These are phyloP conservation scores for Lupinus albus DNA, from an alignment of 306 rosid genomes.

Conservation along the genomic window DNA sequence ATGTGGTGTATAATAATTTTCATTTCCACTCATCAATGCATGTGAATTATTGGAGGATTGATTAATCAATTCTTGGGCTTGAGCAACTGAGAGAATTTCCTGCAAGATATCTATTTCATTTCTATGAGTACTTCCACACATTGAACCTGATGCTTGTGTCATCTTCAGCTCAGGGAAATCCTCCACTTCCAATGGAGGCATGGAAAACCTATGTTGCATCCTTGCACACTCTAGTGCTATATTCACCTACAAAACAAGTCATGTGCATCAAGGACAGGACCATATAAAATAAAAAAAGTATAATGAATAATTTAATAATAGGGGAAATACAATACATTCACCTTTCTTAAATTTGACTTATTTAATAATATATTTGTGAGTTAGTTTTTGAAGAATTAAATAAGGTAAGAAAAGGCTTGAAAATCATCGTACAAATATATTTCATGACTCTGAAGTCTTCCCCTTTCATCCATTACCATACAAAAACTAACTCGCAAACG, in stretches of 20 bases:
- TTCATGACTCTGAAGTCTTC: no score
- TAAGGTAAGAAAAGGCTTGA: no score
- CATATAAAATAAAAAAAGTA: no score
- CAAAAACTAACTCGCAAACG: no score
- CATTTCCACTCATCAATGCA: constrained; percentile 53
- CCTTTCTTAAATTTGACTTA: no score
- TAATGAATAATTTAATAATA: no score
- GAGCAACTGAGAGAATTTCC: constrained; percentile 91
- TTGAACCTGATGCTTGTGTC: constrained; percentile 47
- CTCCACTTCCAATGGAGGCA: constrained; percentile 76
- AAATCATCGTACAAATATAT: no score
- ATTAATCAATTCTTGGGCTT: constrained; percentile 62
- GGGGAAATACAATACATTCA: no score
- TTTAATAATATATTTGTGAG: no score
- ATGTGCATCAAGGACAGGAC: neutral
- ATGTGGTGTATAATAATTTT: constrained; percentile 45
- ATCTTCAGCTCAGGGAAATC: constrained; percentile 65
- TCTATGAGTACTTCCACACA: constrained; percentile 36
- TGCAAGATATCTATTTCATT: constrained; percentile 73
- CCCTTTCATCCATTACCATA: no score
- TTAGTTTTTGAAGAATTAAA: no score
- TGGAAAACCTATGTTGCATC: constrained; percentile 80
- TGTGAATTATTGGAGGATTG: constrained; percentile 54
- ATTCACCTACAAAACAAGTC: constrained; percentile 64
- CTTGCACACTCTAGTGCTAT: constrained; percentile 94